A percentile compares a stretch with the other conserved stretches of the same genome.
Conservation (phyloP, 2,329 filamentous ascomycete genomes). For the Periconia sp. region DNA sequence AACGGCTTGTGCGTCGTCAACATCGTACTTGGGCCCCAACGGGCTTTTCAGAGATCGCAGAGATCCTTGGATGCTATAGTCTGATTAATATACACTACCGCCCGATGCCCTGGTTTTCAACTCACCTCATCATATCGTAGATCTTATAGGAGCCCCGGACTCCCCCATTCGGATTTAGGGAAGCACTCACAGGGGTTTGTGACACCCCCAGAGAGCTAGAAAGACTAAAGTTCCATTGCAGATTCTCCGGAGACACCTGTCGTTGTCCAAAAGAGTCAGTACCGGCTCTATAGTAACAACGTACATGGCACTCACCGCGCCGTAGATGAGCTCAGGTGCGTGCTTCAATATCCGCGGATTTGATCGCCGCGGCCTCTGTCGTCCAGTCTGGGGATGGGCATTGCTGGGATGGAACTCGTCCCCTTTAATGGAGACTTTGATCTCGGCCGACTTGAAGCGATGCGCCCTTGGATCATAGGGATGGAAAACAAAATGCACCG, state of each 20-base stretch:
- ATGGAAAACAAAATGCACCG: constrained; percentile 54
- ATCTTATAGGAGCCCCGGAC: constrained; percentile 46
- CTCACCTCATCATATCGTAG: constrained; percentile 49
- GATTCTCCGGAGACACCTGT: constrained; percentile 45
- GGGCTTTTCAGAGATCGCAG: constrained; percentile 44
- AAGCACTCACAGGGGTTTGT: constrained; percentile 47
- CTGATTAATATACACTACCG: neutral
- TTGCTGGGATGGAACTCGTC: constrained; percentile 9
- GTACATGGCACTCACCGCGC: constrained; percentile 32
- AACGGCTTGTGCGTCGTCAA: constrained; percentile 50
- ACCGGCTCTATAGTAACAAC: neutral
- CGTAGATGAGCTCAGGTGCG: constrained; percentile 54
- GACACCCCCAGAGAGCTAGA: constrained; percentile 51
- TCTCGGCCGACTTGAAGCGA: constrained; percentile 52
- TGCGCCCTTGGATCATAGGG: constrained; percentile 45
- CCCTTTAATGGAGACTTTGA: constrained; percentile 44
- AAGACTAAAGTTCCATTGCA: constrained; percentile 53
- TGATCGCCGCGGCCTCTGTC: constrained; percentile 17
- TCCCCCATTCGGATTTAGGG: constrained; percentile 46
- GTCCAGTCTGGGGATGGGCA: constrained; percentile 5
- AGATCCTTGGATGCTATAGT: constrained; percentile 49
- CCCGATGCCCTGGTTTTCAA: neutral
- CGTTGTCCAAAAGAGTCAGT: neutral
- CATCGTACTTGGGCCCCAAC: constrained; percentile 39
- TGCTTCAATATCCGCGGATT: constrained; percentile 52